Base-by-base conservation (phyloP, 257 asterid species). In the Misopates orontium region DNA sequence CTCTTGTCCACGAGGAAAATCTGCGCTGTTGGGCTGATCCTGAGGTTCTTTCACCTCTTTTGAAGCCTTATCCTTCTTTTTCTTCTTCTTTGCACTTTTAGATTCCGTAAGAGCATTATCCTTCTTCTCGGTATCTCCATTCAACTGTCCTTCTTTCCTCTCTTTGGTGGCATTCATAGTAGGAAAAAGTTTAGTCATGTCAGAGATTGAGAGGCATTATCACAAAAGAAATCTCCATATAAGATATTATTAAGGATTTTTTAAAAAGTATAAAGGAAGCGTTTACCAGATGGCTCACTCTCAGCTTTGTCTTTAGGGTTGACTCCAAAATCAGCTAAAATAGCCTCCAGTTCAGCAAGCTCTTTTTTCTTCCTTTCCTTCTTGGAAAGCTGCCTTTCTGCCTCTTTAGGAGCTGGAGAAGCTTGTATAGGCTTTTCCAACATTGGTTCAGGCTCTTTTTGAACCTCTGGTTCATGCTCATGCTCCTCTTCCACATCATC, bases 291-390 rank as follows among this genome's bases (percentile, higher is more conserved):
- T 51, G 84, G 54, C 69, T 79, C 85, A 50, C 80, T 83, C 73
- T 85, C 85, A 76, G 74, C 72, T 73, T 84, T 80, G 69, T 76
- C 82, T 63, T 77, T 78, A 0, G 79, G 76, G 77, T 66, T 83
- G 54, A 73, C 81, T 68, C 93, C 96, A 65, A 94, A 85, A 78
- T 94, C 93, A 66, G 96, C 96, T 71, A 94, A 79, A 81, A 94
- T 75, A 21, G 95, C 96, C 72, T 94, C 99, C 48, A 94, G 87
- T 70, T 88, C 99, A 19, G 88, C 99, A 56, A 94, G 93, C 83
- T 94, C 99, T 83, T 94, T 90, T 78, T 88, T 94, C 89, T 82
- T 86, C 67, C 90, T 77, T 81, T 88, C 96, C 83, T 90, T 90
- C 92, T 94, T 94, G 14, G 98, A 90, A 41, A 94, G 86, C 78